These are phyloP conservation scores for Helichrysum umbraculigerum DNA, from an alignment of 129 eudicot species.

Conservation along the genomic window DNA sequence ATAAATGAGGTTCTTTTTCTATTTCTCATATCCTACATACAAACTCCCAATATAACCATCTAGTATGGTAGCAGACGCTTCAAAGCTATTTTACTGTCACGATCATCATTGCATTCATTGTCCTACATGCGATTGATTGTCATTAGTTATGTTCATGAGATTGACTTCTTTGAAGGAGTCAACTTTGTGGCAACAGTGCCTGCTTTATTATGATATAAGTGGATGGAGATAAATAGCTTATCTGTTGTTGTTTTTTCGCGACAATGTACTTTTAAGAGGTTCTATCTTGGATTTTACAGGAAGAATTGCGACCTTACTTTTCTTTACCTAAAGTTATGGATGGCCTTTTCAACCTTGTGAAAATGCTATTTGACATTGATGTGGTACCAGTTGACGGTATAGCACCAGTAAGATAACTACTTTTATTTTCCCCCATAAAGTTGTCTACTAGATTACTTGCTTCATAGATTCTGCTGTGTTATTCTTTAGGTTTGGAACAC, in stretches of 20 bases:
- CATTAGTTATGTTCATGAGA: neutral
- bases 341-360: slow-evolving; percentile 87
- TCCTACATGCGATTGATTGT: neutral
- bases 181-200: neutral
- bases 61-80: no score
- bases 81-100: no score
- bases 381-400: slow-evolving; percentile 83
- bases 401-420: slow-evolving; percentile 65
- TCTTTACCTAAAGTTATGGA: slow-evolving; percentile 97
- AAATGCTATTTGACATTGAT: slow-evolving; percentile 73
- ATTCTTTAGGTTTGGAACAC: slow-evolving; percentile 76
- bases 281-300: slow-evolving; percentile 49
- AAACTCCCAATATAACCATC: neutral
- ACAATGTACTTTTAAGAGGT: slow-evolving; percentile 16
- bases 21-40: neutral
- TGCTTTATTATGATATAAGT: neutral
- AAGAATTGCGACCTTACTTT: slow-evolving; percentile 90
- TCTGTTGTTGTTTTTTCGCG: neutral
- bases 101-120: neutral
- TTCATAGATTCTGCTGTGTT: neutral
- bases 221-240: neutral
- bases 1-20: slow-evolving; percentile 78
- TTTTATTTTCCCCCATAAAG: slow-evolving; percentile 12
- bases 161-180: neutral
- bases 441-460: neutral